Conservation (phyloP, 1,284 basidiomycete genomes). For the Cutaneotrichosporon sp. region DNA sequence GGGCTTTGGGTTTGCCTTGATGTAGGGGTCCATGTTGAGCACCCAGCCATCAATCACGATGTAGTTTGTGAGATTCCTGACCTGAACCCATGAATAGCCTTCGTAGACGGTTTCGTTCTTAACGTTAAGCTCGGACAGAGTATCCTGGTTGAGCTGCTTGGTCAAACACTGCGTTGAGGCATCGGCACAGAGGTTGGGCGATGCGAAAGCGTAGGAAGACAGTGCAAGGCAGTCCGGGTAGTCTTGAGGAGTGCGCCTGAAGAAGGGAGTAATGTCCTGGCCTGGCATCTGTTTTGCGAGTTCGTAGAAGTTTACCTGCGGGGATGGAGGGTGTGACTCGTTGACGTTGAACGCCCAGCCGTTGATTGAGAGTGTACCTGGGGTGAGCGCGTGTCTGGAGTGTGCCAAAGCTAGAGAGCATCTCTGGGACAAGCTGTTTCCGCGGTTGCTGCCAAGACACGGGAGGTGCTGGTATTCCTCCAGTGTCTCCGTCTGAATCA, state of each 20-base stretch:
- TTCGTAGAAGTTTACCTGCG: constrained; percentile 57
- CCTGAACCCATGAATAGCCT: constrained; percentile 85
- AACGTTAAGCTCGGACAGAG: constrained; percentile 60
- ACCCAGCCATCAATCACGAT: constrained; percentile 90
- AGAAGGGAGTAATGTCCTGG: constrained; percentile 82
- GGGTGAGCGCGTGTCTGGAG: too few species aligned
- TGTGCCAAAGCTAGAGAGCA: too few species aligned
- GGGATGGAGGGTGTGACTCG: constrained; percentile 56
- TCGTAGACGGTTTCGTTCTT: constrained; percentile 61
- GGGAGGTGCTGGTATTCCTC: too few species aligned
- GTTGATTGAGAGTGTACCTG: constrained; percentile 67
- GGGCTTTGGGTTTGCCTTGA: constrained; percentile 64
- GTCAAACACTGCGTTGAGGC: constrained; percentile 7
- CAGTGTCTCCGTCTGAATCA: too few species aligned
- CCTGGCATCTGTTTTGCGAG: constrained; percentile 62
- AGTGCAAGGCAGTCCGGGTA: constrained; percentile 61
- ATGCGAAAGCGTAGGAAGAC: constrained; percentile 62
- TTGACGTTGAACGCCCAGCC: constrained; percentile 76
- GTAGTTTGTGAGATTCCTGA: constrained; percentile 63
- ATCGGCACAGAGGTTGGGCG: constrained; percentile 65
- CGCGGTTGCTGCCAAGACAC: not conserved
- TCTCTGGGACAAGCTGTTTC: too few species aligned
- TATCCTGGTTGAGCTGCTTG: constrained; percentile 27
- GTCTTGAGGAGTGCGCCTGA: constrained; percentile 62
- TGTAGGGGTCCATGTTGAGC: constrained; percentile 86